Conservation (phyloP, 345 rosid species). For the Trapa incisa region DNA sequence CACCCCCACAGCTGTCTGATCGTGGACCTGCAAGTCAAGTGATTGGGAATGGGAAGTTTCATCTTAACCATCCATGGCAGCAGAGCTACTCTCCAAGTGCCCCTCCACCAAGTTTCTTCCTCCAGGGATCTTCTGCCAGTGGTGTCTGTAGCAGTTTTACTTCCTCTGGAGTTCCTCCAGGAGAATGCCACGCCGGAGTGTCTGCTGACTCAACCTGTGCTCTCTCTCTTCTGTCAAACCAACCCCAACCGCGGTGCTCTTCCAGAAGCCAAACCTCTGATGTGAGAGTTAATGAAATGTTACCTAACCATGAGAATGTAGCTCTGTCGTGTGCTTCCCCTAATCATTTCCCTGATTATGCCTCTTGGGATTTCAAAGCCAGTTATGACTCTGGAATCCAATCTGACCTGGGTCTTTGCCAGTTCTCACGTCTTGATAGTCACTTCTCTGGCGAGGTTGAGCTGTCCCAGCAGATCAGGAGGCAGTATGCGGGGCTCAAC, state of each 20-base stretch:
- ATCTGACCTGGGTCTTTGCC: conserved; percentile 44
- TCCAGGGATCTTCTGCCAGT: conserved; percentile 29
- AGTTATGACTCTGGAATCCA: conserved; percentile 23
- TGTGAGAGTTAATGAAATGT: conserved; percentile 22
- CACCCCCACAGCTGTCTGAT: conserved; percentile 20
- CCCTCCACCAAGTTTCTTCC: conserved; percentile 33
- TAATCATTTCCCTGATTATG: conserved; percentile 29
- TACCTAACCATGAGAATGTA: conserved; percentile 14
- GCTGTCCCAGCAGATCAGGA: conserved; percentile 38
- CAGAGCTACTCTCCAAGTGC: conserved; percentile 23
- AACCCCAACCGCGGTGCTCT: conserved; percentile 60
- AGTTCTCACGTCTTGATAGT: conserved; percentile 22
- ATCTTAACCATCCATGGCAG: conserved; percentile 24
- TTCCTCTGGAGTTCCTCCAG: conserved; percentile 32
- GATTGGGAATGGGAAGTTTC: conserved; percentile 18
- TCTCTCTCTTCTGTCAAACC: conserved; percentile 99
- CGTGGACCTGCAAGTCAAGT: conserved; percentile 17
- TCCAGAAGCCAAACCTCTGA: conserved; percentile 26
- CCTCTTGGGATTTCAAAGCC: conserved; percentile 34
- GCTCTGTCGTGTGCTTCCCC: conserved; percentile 22
- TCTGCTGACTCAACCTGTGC: conserved; percentile 68
- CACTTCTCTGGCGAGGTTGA: conserved; percentile 42
- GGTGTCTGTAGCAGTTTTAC: conserved; percentile 42
- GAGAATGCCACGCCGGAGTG: conserved; percentile 60
- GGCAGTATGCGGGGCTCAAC: conserved; percentile 44